Base-by-base conservation (phyloP, 2,329 filamentous ascomycete genomes). In the Myriosclerotinia scirpicola region DNA sequence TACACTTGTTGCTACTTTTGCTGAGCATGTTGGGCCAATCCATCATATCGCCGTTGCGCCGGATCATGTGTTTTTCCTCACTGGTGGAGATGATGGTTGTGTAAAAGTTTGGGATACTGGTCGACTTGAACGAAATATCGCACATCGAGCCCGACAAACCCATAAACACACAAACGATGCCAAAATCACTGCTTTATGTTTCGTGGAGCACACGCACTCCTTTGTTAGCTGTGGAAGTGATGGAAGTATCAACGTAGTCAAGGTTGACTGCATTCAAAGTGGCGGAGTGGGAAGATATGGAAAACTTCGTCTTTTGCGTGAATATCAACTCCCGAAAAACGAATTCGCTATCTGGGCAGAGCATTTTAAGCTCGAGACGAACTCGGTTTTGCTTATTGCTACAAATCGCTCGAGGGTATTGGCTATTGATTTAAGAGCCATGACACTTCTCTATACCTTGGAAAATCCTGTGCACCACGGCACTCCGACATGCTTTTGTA, bases 51-150 rank as follows among this genome's bases (percentile, higher is more conserved):
- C 90, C 2, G 86, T 92, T 9, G 89, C 95, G 1, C 92, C 94
- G 0, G 95, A 99, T 75, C 94, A 99, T 76, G 81, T 89, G 5
- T 99, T 99, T 79, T 99, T 99, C 78, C 84, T 97, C 66, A 98
- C 95, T 0, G 94, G 89, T 8, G 94, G 93, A 12, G 92, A 97
- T 74, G 95, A 99, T 77, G 92, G 95, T 3, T 87, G 86, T 8
- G 91, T 97, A 66, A 96, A 92, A 75, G 85, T 99, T 6, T 99
- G 95, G 95, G 95, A 99, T 78, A 90, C 92, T 36, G 88, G 88
- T 36, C 86, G 95, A 34, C 83, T 99, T 8, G 95, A 99, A 78
- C 90, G 93, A 54, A 98, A 97, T 75, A 87, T 98, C 60, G 90
- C 91, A 0, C 90, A 96, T 73, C 87, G 93, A 54, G 93, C 95